phyloP scores from a whole-genome alignment of 2,329 filamentous ascomycete species.

The Paracoccidioides brasiliensis region DNA sequence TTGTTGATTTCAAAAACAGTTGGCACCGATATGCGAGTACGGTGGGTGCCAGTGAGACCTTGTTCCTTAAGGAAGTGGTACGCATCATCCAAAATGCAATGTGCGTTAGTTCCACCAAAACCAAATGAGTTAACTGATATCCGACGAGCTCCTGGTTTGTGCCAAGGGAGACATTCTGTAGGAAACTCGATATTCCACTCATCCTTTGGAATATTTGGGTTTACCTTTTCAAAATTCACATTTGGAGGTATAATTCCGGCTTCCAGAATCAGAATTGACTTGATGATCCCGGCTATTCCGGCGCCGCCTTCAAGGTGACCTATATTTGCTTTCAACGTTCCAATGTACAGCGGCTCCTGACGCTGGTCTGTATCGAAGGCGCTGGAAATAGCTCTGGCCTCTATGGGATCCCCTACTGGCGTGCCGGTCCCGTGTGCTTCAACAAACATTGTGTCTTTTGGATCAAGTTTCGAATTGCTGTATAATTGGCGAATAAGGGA shows the following conservation, averaged over 20 bases:
- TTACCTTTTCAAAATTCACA: slow-evolving; percentile 17
- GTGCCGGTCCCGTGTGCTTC: slow-evolving; percentile 28
- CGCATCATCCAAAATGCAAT: slow-evolving; percentile 15
- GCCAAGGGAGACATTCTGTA: slow-evolving; percentile 15
- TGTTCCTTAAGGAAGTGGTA: slow-evolving; percentile 3
- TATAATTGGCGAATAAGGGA: slow-evolving; percentile 16
- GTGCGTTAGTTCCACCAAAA: slow-evolving; percentile 19
- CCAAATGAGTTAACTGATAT: slow-evolving; percentile 25
- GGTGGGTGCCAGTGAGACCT: slow-evolving; percentile 5
- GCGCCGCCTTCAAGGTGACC: slow-evolving; percentile 13
- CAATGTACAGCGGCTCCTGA: slow-evolving; percentile 8
- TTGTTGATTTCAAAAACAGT: neutral
- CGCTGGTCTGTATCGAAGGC: slow-evolving; percentile 5
- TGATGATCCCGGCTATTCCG: slow-evolving; percentile 14
- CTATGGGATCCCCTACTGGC: slow-evolving; percentile 17
- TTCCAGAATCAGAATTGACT: slow-evolving; percentile 12
- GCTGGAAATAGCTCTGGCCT: slow-evolving; percentile 8
- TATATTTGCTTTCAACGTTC: slow-evolving; percentile 4
- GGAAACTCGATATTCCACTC: slow-evolving; percentile 14
- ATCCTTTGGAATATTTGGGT: slow-evolving; percentile 15
- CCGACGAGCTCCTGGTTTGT: slow-evolving; percentile 12
- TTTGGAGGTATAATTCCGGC: slow-evolving; percentile 12
- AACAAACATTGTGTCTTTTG: slow-evolving; percentile 10
- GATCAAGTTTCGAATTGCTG: slow-evolving; percentile 8
- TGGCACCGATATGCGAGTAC: slow-evolving; percentile 2